A percentile compares a stretch with the other conserved stretches of the same genome.
Evolutionary conservation across 2,329 filamentous ascomycete genomes (phyloP).

Genomic region (Venturia oleaginea): DNA sequence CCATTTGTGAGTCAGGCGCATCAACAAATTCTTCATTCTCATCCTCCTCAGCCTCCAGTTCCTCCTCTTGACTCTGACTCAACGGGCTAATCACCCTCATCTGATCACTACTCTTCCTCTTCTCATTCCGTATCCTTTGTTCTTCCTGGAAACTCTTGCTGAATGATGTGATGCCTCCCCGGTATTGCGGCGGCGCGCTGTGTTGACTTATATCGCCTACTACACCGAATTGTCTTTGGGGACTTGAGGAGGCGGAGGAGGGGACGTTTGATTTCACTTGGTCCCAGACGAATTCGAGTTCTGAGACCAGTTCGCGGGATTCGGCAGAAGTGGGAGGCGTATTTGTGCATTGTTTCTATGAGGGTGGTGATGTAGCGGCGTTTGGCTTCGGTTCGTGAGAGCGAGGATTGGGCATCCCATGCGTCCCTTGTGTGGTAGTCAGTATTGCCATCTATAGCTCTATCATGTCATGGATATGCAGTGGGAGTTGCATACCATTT

Average conservation of each 20-base stretch:
- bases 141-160: slow-evolving; percentile 12
- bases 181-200: slow-evolving; percentile 11
- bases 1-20: slow-evolving; percentile 38
- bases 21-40: slow-evolving; percentile 38
- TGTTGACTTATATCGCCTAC: neutral
- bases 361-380: slow-evolving; percentile 85
- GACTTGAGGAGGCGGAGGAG: slow-evolving; percentile 46
- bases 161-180: slow-evolving; percentile 19
- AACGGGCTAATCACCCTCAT: slow-evolving; percentile 67
- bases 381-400: slow-evolving; percentile 87
- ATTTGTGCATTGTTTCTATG: slow-evolving; percentile 94
- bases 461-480: neutral
- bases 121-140: neutral
- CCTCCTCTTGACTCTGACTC: slow-evolving; percentile 51
- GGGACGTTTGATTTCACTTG: slow-evolving; percentile 81
- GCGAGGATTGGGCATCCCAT: slow-evolving; percentile 79
- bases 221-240: slow-evolving; percentile 14
- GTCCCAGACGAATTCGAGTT: slow-evolving; percentile 99
- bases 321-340: slow-evolving; percentile 82
- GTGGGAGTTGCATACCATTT: slow-evolving; percentile 49
- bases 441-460: neutral
- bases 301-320: slow-evolving; percentile 75
- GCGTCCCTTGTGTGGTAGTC: slow-evolving; percentile 56
- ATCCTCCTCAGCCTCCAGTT: slow-evolving; percentile 27
- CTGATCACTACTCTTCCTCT: slow-evolving; percentile 9